Conservation (phyloP, 768 basidiomycete species). For the Clavulina sp. region DNA sequence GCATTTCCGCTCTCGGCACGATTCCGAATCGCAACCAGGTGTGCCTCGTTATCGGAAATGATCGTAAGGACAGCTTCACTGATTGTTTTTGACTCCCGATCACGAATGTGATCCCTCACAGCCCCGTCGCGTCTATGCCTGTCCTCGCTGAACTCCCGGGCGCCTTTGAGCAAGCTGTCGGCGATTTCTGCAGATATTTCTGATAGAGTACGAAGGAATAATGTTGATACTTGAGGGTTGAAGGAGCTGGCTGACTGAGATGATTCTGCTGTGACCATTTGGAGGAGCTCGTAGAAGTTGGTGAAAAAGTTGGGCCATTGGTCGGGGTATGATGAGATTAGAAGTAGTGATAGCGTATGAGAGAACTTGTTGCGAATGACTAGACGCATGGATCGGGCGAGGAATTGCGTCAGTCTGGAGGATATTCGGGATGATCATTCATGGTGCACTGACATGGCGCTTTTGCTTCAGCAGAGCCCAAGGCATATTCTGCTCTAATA, state of each 20-base stretch:
- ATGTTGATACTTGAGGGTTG: constrained; percentile 70
- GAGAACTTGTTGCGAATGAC: constrained; percentile 92
- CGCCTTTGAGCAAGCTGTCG: constrained; percentile 83
- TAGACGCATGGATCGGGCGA: constrained; percentile 19
- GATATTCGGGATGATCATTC: constrained; percentile 1
- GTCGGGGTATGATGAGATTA: constrained; percentile 69
- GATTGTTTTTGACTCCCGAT: constrained; percentile 63
- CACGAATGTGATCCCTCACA: constrained; percentile 79
- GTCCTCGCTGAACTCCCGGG: constrained; percentile 47
- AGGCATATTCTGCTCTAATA: constrained; percentile 75
- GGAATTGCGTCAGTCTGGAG: constrained; percentile 8
- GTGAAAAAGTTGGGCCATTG: constrained; percentile 78
- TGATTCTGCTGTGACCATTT: constrained; percentile 22
- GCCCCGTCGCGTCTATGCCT: constrained; percentile 68
- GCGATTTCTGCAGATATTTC: constrained; percentile 97
- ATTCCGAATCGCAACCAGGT: constrained; percentile 13
- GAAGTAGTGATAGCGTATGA: constrained; percentile 75
- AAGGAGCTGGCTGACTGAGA: constrained; percentile 26
- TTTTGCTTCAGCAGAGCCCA: constrained; percentile 65
- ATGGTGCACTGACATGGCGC: constrained; percentile 48
- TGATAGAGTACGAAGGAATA: constrained; percentile 80
- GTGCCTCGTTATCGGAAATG: constrained; percentile 38
- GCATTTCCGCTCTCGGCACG: constrained; percentile 23
- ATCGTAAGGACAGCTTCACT: constrained; percentile 79
- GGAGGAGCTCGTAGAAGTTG: constrained; percentile 59